Evolutionary conservation across 139 green algal genomes (phyloP), one percentile per base, ranked within the genome.

Genomic region (Tetratostichococcus sp.): DNA sequence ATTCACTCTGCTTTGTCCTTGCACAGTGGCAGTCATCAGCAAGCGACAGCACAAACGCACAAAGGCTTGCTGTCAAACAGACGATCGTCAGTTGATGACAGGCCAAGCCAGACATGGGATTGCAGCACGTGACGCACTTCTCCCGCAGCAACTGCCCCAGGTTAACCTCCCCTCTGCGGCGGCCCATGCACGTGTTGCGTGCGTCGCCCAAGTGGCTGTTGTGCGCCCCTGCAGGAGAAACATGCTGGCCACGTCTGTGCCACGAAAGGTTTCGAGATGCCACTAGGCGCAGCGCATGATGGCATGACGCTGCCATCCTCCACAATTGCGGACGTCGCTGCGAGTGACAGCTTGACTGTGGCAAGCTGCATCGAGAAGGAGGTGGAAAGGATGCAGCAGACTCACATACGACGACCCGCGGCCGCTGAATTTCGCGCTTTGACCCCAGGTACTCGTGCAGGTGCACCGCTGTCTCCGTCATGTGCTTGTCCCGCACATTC

Each of bases 181-280:
- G 77, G 30, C 77, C 78, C 87, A 91, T 91, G 70, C 89, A 85
- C 0, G 85, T 93, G 43, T 78, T 75, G 2, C 76, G 65, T 0
- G 88, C 87, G n/a, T 93, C 83, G 25, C 87, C 87, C 65, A 93
- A 62, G 77, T 93, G 88, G 43, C 67, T 80, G 75, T 92, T 90
- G 82, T 92, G 87, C 0, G 87, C 87, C 87, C 84, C 65, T 70
- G 85, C 42, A 85, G 34, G 31, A 22, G 75, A 23, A 25, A 31
- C 67, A 19, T 26, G 17, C 22, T n/a, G 28, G n/a, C 14, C 8
- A 14, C 39, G 39, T 50, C 8, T 50, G 8, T 14, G 39, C 39
- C 39, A 50, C 14, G 8, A 22, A 14, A 8, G 14, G 8, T 8
- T 22, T 8, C 39, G 8, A 50, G 8, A 50, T 50, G 39, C 14